A percentile compares a stretch with the other conserved stretches of the same genome.
These are phyloP conservation scores for Euclidium syriacum DNA, from an alignment of 345 rosid genomes.

Conservation along the genomic window DNA sequence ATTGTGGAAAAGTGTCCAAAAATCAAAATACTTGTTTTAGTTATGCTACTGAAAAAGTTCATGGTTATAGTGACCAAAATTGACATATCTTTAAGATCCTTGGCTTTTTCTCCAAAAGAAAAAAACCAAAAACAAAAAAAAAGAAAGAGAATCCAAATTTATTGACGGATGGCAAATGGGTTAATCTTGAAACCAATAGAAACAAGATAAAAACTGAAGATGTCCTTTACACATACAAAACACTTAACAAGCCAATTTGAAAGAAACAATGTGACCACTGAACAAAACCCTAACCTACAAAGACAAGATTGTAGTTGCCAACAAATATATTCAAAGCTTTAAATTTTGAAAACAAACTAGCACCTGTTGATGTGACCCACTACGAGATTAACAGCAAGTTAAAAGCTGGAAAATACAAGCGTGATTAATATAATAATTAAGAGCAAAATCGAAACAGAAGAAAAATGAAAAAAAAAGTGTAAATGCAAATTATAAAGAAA, in stretches of 20 bases:
- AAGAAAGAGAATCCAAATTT: slow-evolving; percentile 4
- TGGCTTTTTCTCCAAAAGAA: slow-evolving; percentile 15
- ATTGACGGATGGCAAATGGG: slow-evolving; percentile 24
- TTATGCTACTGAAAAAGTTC: slow-evolving; percentile 18
- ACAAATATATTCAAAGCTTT: not conserved
- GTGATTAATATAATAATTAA: slow-evolving; percentile 14
- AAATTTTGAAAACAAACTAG: slow-evolving; percentile 14
- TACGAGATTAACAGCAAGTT: slow-evolving; percentile 69
- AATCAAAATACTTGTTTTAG: not conserved
- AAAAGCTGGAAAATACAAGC: slow-evolving; percentile 42
- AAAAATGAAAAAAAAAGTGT: slow-evolving; percentile 3
- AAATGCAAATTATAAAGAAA: not conserved
- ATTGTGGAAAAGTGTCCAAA: slow-evolving; percentile 20
- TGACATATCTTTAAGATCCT: slow-evolving; percentile 15
- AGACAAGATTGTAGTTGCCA: slow-evolving; percentile 37
- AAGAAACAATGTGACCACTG: slow-evolving; percentile 46
- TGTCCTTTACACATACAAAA: slow-evolving; percentile 13
- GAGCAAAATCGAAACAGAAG: not conserved
- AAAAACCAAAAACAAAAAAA: not conserved
- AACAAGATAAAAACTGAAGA: not conserved
- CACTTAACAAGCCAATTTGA: slow-evolving; percentile 20
- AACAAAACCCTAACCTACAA: slow-evolving; percentile 48
- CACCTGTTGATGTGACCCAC: slow-evolving; percentile 99
- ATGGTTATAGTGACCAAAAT: slow-evolving; percentile 22
- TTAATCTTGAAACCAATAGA: slow-evolving; percentile 15